Conservation (phyloP, 1,139 yeast genomes). For the Yamadazyma spencermartinsiae region DNA sequence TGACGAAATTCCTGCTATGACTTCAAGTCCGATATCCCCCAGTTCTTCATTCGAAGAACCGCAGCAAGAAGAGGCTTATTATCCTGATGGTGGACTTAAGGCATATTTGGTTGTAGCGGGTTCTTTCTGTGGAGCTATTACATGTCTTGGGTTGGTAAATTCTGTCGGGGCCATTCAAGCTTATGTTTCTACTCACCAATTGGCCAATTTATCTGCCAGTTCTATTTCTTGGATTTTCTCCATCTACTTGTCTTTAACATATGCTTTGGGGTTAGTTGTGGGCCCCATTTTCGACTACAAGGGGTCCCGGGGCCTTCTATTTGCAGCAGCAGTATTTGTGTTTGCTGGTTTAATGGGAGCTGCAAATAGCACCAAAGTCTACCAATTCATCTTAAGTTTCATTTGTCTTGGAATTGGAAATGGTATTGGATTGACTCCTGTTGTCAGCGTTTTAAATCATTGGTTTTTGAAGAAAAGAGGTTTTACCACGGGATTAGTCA, state of each 20-base stretch:
- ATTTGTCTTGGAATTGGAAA: slow-evolving; percentile 36
- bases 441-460: slow-evolving; percentile 39
- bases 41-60: not conserved
- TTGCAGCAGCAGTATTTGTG: slow-evolving; percentile 26
- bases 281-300: slow-evolving; percentile 40
- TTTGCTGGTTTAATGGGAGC: slow-evolving; percentile 37
- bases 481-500: slow-evolving; percentile 36
- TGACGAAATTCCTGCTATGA: not conserved
- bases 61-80: slow-evolving; percentile 19
- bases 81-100: slow-evolving; percentile 63
- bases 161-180: slow-evolving; percentile 64
- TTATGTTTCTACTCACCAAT: slow-evolving; percentile 54
- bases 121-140: slow-evolving; percentile 55
- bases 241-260: slow-evolving; percentile 32
- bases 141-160: slow-evolving; percentile 60
- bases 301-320: slow-evolving; percentile 30
- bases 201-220: slow-evolving; percentile 40
- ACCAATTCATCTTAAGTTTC: slow-evolving; percentile 38
- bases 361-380: slow-evolving; percentile 28
- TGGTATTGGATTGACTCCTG: slow-evolving; percentile 37
- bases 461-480: slow-evolving; percentile 40
- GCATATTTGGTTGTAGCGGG: slow-evolving; percentile 67
- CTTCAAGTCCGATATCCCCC: not conserved
- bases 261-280: slow-evolving; percentile 31
- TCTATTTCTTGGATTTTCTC: slow-evolving; percentile 47